These are phyloP conservation scores for Suillus ampliporus DNA, from an alignment of 768 basidiomycete species.

Conservation along the genomic window DNA sequence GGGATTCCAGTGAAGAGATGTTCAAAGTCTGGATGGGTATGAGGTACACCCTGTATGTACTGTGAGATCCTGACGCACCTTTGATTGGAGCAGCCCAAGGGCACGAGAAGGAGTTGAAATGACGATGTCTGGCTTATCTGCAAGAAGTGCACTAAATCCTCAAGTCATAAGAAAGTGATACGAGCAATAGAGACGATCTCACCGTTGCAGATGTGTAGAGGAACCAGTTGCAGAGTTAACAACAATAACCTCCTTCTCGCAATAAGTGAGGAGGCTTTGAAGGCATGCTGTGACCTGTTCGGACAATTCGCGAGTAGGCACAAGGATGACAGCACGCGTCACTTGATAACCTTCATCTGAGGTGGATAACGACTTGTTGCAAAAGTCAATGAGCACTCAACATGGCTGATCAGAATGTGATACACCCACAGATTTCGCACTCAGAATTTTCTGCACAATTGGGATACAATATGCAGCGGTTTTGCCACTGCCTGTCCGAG, in stretches of 20 bases:
- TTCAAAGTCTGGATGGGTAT: conserved; percentile 58
- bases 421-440: conserved; percentile 73
- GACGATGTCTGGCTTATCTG: conserved; percentile 80
- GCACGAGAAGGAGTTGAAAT: conserved; percentile 80
- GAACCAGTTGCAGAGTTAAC: conserved; percentile 82
- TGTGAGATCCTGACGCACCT: conserved; percentile 47
- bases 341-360: conserved; percentile 51
- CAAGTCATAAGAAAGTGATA: conserved; percentile 8
- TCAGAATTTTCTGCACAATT: conserved; percentile 85
- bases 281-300: conserved; percentile 86
- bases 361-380: conserved; percentile 42
- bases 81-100: conserved; percentile 70
- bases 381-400: background rate
- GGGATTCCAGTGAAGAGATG: conserved; percentile 72
- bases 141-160: conserved; percentile 51
- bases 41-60: background rate
- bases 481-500: conserved; percentile 96
- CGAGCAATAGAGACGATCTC: conserved; percentile 16
- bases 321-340: conserved; percentile 80
- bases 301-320: conserved; percentile 91
- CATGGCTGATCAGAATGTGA: background rate
- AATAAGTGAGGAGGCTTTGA: conserved; percentile 70
- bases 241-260: conserved; percentile 72
- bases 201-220: conserved; percentile 76
- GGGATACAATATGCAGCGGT: conserved; percentile 96